phyloP scores from a whole-genome alignment of 345 rosid genomes.

The Corchorus capsularis region DNA sequence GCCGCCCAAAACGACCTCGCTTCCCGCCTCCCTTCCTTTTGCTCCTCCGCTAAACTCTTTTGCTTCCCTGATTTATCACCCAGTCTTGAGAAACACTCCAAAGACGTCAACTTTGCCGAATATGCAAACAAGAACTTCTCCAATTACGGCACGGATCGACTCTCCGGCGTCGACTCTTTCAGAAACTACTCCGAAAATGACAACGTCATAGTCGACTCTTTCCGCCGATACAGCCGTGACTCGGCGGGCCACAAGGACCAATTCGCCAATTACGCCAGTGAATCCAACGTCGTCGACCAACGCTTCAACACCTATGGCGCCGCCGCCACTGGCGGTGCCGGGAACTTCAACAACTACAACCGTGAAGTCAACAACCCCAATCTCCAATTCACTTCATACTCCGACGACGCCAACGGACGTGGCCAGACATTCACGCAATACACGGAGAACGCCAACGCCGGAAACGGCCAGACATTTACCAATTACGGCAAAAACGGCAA shows the following conservation, averaged over 20 bases:
- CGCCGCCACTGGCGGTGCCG: slow-evolving; percentile 59
- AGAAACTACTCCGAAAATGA: slow-evolving; percentile 44
- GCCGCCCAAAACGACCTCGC: slow-evolving; percentile 62
- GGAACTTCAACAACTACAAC: slow-evolving; percentile 62
- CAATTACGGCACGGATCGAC: slow-evolving; percentile 54
- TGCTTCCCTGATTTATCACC: slow-evolving; percentile 68
- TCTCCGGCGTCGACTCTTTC: slow-evolving; percentile 62
- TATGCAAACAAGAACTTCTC: slow-evolving; percentile 76
- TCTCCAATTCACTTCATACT: slow-evolving; percentile 58
- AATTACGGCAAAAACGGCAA: slow-evolving; percentile 76
- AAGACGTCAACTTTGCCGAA: slow-evolving; percentile 53
- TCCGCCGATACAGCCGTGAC: slow-evolving; percentile 61
- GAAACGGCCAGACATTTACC: slow-evolving; percentile 47
- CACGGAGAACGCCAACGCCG: slow-evolving; percentile 55
- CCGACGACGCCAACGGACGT: slow-evolving; percentile 50
- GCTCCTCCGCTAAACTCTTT: slow-evolving; percentile 80
- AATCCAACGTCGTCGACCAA: slow-evolving; percentile 62
- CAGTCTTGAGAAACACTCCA: slow-evolving; percentile 44
- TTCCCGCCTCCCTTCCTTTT: slow-evolving; percentile 63
- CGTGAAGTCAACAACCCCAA: slow-evolving; percentile 57
- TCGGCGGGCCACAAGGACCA: slow-evolving; percentile 42
- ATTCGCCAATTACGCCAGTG: slow-evolving; percentile 44
- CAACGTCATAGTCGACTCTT: slow-evolving; percentile 45
- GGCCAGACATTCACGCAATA: slow-evolving; percentile 56
- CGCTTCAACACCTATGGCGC: slow-evolving; percentile 75